Conservation (phyloP, 2,329 filamentous ascomycete species). For the Monosporascus sp. region DNA sequence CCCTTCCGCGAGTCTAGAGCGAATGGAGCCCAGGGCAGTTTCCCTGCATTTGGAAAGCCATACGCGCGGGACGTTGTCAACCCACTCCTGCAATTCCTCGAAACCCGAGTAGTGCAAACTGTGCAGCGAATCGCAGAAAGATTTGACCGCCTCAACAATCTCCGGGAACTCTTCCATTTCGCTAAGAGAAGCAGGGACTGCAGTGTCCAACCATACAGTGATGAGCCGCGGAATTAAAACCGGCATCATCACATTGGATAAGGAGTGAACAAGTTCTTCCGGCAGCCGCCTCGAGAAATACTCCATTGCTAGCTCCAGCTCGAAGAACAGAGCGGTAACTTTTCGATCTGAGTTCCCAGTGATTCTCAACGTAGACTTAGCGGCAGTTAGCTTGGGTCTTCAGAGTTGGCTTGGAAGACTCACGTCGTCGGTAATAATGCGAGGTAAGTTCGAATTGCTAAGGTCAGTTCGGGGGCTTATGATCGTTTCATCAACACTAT, state of each 20-base stretch:
- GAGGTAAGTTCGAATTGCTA: conserved; percentile 26
- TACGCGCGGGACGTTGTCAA: conserved; percentile 69
- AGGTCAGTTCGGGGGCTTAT: conserved; percentile 54
- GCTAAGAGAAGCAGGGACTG: conserved; percentile 69
- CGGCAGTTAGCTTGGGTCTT: conserved; percentile 10
- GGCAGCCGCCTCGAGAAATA: conserved; percentile 52
- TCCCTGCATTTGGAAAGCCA: conserved; percentile 87
- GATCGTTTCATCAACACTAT: conserved; percentile 57
- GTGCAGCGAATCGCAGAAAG: conserved; percentile 61
- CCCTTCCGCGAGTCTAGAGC: conserved; percentile 62
- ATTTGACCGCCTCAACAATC: conserved; percentile 58
- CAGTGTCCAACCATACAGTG: conserved; percentile 67
- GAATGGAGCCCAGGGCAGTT: conserved; percentile 68
- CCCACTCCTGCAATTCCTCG: conserved; percentile 70
- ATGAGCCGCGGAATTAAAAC: conserved; percentile 65
- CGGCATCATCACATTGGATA: conserved; percentile 68
- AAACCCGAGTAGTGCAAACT: conserved; percentile 58
- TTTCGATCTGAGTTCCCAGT: conserved; percentile 38
- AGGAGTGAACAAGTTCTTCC: conserved; percentile 47
- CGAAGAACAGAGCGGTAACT: conserved; percentile 47
- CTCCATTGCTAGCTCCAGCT: conserved; percentile 46
- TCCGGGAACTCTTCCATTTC: conserved; percentile 68
- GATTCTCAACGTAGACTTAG: conserved; percentile 39
- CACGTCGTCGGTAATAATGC: conserved; percentile 39
- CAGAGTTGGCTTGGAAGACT: conserved; percentile 11